Base-by-base conservation (phyloP, 2,329 filamentous ascomycete species). In the Aspergillus costaricaensis region DNA sequence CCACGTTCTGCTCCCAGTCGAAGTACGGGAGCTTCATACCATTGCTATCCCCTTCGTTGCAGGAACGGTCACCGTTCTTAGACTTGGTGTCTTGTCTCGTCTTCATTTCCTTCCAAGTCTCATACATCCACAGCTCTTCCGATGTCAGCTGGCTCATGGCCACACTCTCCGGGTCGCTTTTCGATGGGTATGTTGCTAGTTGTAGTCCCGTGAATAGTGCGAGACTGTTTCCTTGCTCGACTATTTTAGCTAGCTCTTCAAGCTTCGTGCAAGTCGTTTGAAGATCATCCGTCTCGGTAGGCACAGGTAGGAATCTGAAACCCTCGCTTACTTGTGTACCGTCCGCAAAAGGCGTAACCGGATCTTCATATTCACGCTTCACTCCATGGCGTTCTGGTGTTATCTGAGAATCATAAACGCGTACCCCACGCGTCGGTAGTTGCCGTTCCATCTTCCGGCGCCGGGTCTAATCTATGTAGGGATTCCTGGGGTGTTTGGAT, bases 161-260 rank as follows among this genome's bases (percentile, higher is more conserved):
- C 9, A 61, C 38, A 9, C 7, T 60, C 49, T 67, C 60, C 3
- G 61, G 44, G 36, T 65, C 59, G 32, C 32, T 36, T 27, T 54
- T 48, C 2, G 50, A 19, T 14, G 41, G 38, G 30, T 48, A 54
- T 1, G 64, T 48, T 5, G 57, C 58, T 12, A 65, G 43, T 47
- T 63, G 57, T 36, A 64, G 19, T 4, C 66, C 66, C 8, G 67
- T 69, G 39, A 52, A 65, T 2, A 67, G 55, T 8, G 67, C 66
- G 12, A 68, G 62, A 55, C 64, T 68, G 52, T 68, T 63, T 0
- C 66, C 66, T 12, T 62, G 53, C 17, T 55, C 10, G 10, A 64
- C 62, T 10, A 61, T 55, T 7, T 59, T 55, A 10, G 66, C 65
- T 14, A 69, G 59, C 6, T 55, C 59, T 30, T 55, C 10, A 10